Conservation (phyloP, 2,329 filamentous ascomycete species). For the Penicillium fuscoglaucum region DNA sequence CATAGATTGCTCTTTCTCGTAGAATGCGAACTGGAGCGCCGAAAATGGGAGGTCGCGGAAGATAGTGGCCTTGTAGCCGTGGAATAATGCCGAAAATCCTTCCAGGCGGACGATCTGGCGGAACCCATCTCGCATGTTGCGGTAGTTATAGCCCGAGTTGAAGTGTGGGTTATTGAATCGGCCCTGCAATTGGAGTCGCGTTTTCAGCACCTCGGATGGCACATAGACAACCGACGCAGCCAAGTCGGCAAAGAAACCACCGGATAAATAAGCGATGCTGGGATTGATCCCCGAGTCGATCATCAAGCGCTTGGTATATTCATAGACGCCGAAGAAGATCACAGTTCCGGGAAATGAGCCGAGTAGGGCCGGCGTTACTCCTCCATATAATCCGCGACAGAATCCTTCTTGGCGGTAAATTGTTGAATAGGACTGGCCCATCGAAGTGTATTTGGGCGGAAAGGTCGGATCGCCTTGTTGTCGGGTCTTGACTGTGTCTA, state of each 20-base stretch:
- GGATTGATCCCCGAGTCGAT: conserved; percentile 80
- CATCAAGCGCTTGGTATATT: conserved; percentile 88
- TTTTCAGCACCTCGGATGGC: conserved; percentile 95
- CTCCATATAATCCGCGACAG: conserved; percentile 81
- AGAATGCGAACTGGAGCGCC: conserved; percentile 95
- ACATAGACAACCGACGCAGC: conserved; percentile 93
- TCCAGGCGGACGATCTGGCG: conserved; percentile 81
- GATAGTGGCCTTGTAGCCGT: conserved; percentile 95
- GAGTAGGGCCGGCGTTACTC: conserved; percentile 85
- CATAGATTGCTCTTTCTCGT: conserved; percentile 86
- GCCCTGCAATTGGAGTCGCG: conserved; percentile 91
- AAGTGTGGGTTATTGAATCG: conserved; percentile 95
- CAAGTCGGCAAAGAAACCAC: conserved; percentile 88
- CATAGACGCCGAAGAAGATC: conserved; percentile 94
- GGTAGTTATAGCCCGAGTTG: conserved; percentile 93
- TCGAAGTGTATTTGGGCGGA: conserved; percentile 86
- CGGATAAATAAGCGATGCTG: conserved; percentile 79
- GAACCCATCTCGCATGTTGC: conserved; percentile 77
- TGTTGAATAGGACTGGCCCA: conserved; percentile 86
- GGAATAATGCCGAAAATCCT: conserved; percentile 82
- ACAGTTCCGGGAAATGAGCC: conserved; percentile 93
- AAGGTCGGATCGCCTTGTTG: conserved; percentile 95
- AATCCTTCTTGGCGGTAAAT: conserved; percentile 93
- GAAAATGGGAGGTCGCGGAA: conserved; percentile 95
- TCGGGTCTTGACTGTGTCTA: conserved; percentile 97